Conservation (phyloP, 1,284 basidiomycete genomes). For the Pulveroboletus sp. region DNA sequence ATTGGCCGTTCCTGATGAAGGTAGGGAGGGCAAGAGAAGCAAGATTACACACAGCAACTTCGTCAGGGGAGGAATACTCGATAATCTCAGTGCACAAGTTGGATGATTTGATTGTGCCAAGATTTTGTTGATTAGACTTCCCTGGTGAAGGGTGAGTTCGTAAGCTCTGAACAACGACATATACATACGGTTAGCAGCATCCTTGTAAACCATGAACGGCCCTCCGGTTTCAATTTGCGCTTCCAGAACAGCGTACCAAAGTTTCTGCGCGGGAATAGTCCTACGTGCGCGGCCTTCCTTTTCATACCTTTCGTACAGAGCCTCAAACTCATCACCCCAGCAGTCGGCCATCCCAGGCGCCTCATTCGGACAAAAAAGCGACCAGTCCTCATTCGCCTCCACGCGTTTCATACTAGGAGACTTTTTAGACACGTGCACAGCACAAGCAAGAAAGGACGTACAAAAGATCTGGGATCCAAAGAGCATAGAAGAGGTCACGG, state of each 20-base stretch:
- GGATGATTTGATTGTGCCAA: constrained; percentile 98
- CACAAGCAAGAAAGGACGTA: constrained; percentile 38
- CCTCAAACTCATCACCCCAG: constrained; percentile 90
- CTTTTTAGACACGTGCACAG: background rate
- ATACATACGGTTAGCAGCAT: constrained; percentile 73
- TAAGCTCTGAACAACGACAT: background rate
- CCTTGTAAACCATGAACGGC: constrained; percentile 99
- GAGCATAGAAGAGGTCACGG: constrained; percentile 96
- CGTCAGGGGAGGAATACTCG: constrained; percentile 96
- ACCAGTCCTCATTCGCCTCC: constrained; percentile 87
- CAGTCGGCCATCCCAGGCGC: constrained; percentile 90
- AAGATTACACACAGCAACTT: constrained; percentile 98
- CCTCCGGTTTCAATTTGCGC: constrained; percentile 98
- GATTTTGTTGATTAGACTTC: constrained; percentile 98
- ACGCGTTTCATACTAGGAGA: constrained; percentile 84
- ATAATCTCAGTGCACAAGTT: constrained; percentile 99
- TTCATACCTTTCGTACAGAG: constrained; percentile 89
- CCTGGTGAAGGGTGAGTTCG: constrained; percentile 38
- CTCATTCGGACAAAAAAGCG: constrained; percentile 97
- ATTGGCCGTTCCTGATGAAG: constrained; percentile 71
- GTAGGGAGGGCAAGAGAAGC: constrained; percentile 95
- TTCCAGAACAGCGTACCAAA: constrained; percentile 98
- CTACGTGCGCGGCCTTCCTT: constrained; percentile 86
- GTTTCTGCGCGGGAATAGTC: constrained; percentile 92
- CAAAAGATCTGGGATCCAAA: constrained; percentile 99